These are phyloP conservation scores for Macrolepiota fuliginosa DNA, from an alignment of 768 basidiomycete genomes.

Conservation along the genomic window DNA sequence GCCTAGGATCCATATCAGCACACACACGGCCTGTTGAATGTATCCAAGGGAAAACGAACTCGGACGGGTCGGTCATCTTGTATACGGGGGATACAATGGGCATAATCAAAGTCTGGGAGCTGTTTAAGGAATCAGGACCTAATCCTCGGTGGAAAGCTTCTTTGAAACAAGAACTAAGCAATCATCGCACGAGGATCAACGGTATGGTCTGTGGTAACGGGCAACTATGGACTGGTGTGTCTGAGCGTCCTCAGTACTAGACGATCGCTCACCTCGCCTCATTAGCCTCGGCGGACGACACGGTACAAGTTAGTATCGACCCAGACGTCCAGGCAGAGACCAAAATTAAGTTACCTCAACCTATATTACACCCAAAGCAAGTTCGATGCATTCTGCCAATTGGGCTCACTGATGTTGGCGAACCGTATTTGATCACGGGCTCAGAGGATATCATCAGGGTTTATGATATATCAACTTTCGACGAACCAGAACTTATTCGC, in stretches of 20 bases:
- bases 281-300: slow-evolving; percentile 87
- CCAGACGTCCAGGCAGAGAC: slow-evolving; percentile 22
- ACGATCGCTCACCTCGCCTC: not conserved
- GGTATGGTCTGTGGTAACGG: slow-evolving; percentile 65
- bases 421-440: slow-evolving; percentile 79
- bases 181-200: slow-evolving; percentile 85
- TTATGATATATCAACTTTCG: slow-evolving; percentile 70
- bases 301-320: slow-evolving; percentile 61
- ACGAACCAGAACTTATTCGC: slow-evolving; percentile 68
- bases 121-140: slow-evolving; percentile 42
- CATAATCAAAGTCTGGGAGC: slow-evolving; percentile 75
- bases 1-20: slow-evolving; percentile 69
- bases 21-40: slow-evolving; percentile 90
- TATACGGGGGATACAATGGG: slow-evolving; percentile 95
- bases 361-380: slow-evolving; percentile 57
- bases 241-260: not conserved
- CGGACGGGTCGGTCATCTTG: slow-evolving; percentile 48
- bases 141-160: slow-evolving; percentile 48
- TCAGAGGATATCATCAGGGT: slow-evolving; percentile 80
- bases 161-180: slow-evolving; percentile 51
- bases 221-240: slow-evolving; percentile 85
- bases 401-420: slow-evolving; percentile 55
- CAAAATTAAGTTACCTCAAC: slow-evolving; percentile 38
- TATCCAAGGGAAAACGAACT: slow-evolving; percentile 52
- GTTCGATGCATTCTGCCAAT: slow-evolving; percentile 78